A percentile compares a stretch with the other conserved stretches of the same genome.
phyloP scores from a whole-genome alignment of 495 filamentous ascomycete species.

The Corynascus novoguineensis region DNA sequence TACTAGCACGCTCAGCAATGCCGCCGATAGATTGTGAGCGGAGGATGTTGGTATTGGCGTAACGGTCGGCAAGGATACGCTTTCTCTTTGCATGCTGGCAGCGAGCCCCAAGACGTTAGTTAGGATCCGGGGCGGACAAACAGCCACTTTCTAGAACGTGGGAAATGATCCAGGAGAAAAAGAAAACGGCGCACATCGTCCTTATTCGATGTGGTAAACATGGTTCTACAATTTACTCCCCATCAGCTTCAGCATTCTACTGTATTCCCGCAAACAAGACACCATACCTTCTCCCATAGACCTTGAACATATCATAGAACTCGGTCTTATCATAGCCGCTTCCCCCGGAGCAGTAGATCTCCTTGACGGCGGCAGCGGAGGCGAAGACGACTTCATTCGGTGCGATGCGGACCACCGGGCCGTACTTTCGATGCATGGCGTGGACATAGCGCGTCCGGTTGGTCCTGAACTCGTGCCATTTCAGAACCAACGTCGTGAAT shows the following conservation, averaged over 20 bases:
- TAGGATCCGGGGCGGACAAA: too few species aligned
- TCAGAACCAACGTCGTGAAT: constrained; percentile 49
- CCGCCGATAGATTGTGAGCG: constrained; percentile 46
- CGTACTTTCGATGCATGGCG: constrained; percentile 49
- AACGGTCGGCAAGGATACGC: constrained; percentile 56
- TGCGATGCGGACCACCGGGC: constrained; percentile 51
- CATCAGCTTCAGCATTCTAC: background rate
- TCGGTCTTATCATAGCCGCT: constrained; percentile 66
- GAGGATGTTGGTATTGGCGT: constrained; percentile 61
- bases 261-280: background rate
- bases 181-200: constrained; percentile 37
- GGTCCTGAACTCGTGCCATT: constrained; percentile 52
- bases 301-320: constrained; percentile 58
- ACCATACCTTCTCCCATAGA: constrained; percentile 48
- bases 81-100: constrained; percentile 53
- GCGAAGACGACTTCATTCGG: constrained; percentile 60
- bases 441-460: constrained; percentile 53
- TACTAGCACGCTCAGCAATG: constrained; percentile 48
- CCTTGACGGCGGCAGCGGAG: constrained; percentile 52
- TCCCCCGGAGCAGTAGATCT: constrained; percentile 60
- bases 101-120: background rate
- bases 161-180: too few species aligned
- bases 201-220: constrained; percentile 57
- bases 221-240: constrained; percentile 43
- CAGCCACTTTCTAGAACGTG: too few species aligned